Base-by-base conservation (phyloP, 345 rosid species). In the Gynandropsis gynandra region DNA sequence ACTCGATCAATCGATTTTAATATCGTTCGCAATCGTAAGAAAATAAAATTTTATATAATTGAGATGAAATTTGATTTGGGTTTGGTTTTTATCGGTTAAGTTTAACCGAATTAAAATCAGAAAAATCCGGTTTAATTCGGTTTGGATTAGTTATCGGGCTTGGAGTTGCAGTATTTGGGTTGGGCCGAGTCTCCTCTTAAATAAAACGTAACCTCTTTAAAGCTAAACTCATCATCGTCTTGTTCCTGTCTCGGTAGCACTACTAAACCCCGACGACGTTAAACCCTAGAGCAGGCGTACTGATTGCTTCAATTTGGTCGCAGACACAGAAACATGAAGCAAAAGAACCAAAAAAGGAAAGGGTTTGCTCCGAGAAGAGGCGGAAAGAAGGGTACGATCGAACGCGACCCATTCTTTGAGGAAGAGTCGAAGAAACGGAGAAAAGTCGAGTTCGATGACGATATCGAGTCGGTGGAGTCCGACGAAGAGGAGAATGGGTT, bases 401-500 rank as follows among this genome's bases (percentile, higher is more conserved):
- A 59, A 1, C 20, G 50, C 7, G 89, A 82, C 57, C 65, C 83
- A 0, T 76, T 82, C 40, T 85, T 85, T 47, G 70, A 62, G 10
- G 39, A 61, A 5, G 75, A 74, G 24, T 37, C 69, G 8, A 77
- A 66, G 65, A 83, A 70, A 63, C 74, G 77, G 52, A 67, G 79
- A 34, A 82, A 78, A 56, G 49, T 34, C 11, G 67, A 54, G 5
- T 62, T 64, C 58, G 90, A 80, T 11, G 87, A 78, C 29, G 87
- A 78, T 36, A 78, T 86, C 47, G 88, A 80, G 34, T 86, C 95
- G 10, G 62, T 47, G 1, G 85, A 72, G 0, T 79, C 83, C 0
- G 89, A 78, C 4, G 87, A 19, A 1, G 87, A 76, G 5, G 64
- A 71, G 2, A 68, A 66, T 35, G 53, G 62, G 40, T 59, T 48